phyloP scores from a whole-genome alignment of 768 basidiomycete genomes.

The Phaeotremella fagi region DNA sequence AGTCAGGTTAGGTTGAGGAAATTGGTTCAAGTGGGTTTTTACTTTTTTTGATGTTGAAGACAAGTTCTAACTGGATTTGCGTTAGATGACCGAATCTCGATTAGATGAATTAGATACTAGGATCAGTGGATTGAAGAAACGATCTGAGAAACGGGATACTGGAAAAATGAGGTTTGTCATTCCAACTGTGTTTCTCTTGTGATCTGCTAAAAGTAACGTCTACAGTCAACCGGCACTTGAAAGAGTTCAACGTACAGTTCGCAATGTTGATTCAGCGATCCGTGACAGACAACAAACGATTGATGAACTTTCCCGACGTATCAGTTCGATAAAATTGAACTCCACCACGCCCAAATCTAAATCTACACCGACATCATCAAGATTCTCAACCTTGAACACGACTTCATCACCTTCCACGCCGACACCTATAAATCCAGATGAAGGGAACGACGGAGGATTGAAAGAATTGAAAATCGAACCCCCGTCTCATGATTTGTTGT shows the following conservation, averaged over 20 bases:
- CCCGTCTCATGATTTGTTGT: too few species aligned
- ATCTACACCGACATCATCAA: too few species aligned
- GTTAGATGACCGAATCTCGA: slow-evolving; percentile 64
- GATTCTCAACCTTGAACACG: too few species aligned
- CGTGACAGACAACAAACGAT: slow-evolving; percentile 41
- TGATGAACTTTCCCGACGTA: slow-evolving; percentile 44
- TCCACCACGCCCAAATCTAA: too few species aligned
- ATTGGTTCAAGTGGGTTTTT: slow-evolving; percentile 59
- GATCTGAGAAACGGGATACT: slow-evolving; percentile 59
- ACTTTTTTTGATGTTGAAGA: background rate
- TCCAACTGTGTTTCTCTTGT: too few species aligned
- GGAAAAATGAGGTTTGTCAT: slow-evolving; percentile 50
- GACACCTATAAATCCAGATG: background rate
- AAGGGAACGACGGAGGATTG: too few species aligned
- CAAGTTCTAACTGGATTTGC: background rate
- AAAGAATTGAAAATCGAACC: too few species aligned
- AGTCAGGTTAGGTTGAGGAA: slow-evolving; percentile 71
- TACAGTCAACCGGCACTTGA: slow-evolving; percentile 76
- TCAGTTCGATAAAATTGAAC: slow-evolving; percentile 35
- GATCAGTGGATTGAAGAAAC: slow-evolving; percentile 65
- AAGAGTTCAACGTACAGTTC: slow-evolving; percentile 74
- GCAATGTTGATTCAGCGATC: slow-evolving; percentile 64
- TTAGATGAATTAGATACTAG: slow-evolving; percentile 75
- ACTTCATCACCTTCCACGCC: background rate
- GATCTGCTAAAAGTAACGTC: too few species aligned